Percentiles rank a stretch among this genome's conserved stretches.
These are phyloP conservation scores for Trichoderma asperellum DNA, from an alignment of 2,329 filamentous ascomycete species.

Conservation along the genomic window DNA sequence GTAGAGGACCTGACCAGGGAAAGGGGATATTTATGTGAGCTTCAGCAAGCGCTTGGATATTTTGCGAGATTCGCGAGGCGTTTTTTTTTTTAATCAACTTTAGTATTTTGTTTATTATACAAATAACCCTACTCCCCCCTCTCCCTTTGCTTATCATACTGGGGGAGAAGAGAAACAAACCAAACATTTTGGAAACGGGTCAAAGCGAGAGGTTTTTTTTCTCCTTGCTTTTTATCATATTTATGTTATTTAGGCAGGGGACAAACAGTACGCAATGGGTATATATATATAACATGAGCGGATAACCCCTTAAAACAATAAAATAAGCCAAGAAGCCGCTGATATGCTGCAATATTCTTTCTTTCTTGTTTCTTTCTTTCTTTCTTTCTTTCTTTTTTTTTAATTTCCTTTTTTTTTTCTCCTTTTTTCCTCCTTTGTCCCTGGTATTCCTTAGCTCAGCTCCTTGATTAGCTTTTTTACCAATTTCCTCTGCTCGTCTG, in stretches of 20 bases:
- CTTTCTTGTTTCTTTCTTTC: background rate
- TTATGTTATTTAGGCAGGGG: background rate
- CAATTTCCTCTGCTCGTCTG: conserved; percentile 71
- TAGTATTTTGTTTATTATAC: conserved; percentile 13
- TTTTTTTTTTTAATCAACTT: conserved; percentile 7
- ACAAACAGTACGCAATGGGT: conserved; percentile 21
- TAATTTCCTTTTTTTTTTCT: background rate
- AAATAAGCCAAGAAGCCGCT: background rate
- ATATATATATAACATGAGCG: conserved; percentile 17
- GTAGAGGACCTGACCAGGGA: conserved; percentile 1
- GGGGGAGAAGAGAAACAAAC: background rate
- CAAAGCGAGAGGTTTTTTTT: background rate
- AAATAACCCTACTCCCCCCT: background rate
- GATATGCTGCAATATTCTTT: background rate
- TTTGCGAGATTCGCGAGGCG: conserved; percentile 9
- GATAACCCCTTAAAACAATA: background rate
- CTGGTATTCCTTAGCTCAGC: conserved; percentile 18
- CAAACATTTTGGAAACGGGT: background rate
- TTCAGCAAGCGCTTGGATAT: conserved; percentile 19
- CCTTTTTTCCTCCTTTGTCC: background rate
- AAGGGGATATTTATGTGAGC: conserved; percentile 15
- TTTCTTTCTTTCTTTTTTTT: background rate
- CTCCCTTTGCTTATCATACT: background rate
- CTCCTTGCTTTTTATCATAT: background rate
- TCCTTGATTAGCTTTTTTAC: conserved; percentile 69